These are phyloP conservation scores for Phlebopus sp. DNA, from an alignment of 1,284 basidiomycete species.

Conservation along the genomic window DNA sequence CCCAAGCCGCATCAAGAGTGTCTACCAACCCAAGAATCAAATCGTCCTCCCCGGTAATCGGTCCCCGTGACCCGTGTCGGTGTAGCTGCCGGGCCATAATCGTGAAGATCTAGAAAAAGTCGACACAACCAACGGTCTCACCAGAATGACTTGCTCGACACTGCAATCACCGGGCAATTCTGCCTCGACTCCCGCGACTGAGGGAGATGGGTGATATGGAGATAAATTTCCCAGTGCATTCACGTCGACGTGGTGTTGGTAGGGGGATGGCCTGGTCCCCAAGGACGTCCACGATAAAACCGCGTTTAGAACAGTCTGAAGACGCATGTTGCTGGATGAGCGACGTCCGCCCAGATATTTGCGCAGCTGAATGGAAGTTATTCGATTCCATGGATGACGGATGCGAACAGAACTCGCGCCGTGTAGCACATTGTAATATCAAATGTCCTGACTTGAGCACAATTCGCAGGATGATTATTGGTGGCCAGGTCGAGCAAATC, in stretches of 20 bases:
- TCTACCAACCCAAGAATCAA: constrained; percentile 34
- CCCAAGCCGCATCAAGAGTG: constrained; percentile 31
- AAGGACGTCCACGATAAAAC: background rate
- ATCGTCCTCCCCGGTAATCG: constrained; percentile 33
- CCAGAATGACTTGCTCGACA: constrained; percentile 40
- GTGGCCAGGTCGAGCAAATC: too few species aligned
- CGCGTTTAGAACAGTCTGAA: background rate
- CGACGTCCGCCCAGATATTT: background rate
- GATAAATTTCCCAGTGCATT: constrained; percentile 36
- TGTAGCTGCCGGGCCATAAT: constrained; percentile 28
- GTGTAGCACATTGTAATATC: background rate
- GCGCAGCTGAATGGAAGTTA: background rate
- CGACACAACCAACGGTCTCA: constrained; percentile 14
- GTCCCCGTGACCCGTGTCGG: constrained; percentile 39
- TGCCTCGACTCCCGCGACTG: constrained; percentile 29
- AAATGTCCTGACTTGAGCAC: too few species aligned
- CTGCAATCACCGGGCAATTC: constrained; percentile 40
- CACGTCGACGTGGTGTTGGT: background rate
- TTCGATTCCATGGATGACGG: background rate
- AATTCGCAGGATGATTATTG: too few species aligned
- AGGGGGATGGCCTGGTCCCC: background rate
- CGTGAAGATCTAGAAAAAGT: background rate
- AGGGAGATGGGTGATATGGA: constrained; percentile 36
- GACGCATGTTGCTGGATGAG: background rate
- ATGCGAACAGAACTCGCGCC: background rate